These are phyloP conservation scores for Aspergillus costaricaensis DNA, from an alignment of 2,329 filamentous ascomycete species.

Conservation along the genomic window DNA sequence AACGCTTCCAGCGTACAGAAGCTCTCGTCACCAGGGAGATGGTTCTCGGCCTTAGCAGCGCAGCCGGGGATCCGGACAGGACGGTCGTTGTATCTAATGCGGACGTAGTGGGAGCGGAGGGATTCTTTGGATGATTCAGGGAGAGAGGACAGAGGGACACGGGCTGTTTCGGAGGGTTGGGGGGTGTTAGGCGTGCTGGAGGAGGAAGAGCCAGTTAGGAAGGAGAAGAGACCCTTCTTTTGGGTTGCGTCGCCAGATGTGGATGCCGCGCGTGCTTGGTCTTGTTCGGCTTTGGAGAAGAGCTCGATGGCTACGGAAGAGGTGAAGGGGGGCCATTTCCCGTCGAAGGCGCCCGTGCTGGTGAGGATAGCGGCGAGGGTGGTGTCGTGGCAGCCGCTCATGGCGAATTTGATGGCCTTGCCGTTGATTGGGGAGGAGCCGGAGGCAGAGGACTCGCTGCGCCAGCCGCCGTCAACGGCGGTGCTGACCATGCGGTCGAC, in stretches of 20 bases:
- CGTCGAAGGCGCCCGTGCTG: slow-evolving; percentile 76
- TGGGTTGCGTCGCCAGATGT: slow-evolving; percentile 12
- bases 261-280: slow-evolving; percentile 8
- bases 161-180: slow-evolving; percentile 35
- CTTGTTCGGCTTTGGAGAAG: slow-evolving; percentile 56
- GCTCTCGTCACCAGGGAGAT: slow-evolving; percentile 80
- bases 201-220: slow-evolving; percentile 28
- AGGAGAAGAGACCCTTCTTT: slow-evolving; percentile 35
- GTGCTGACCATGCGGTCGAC: slow-evolving; percentile 70
- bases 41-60: slow-evolving; percentile 67
- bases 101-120: slow-evolving; percentile 74
- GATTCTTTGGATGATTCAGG: slow-evolving; percentile 30
- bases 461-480: slow-evolving; percentile 60
- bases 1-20: slow-evolving; percentile 93
- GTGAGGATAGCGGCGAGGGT: slow-evolving; percentile 79
- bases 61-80: slow-evolving; percentile 83
- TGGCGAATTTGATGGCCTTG: slow-evolving; percentile 65
- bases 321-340: slow-evolving; percentile 88
- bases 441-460: slow-evolving; percentile 53
- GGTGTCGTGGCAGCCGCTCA: slow-evolving; percentile 91
- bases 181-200: slow-evolving; percentile 14
- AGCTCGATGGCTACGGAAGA: slow-evolving; percentile 90
- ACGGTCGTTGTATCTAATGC: slow-evolving; percentile 86
- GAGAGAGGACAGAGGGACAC: slow-evolving; percentile 34
- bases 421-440: slow-evolving; percentile 43